Evolutionary conservation across 345 rosid species (phyloP).

Genomic region (Salix arbutifolia): DNA sequence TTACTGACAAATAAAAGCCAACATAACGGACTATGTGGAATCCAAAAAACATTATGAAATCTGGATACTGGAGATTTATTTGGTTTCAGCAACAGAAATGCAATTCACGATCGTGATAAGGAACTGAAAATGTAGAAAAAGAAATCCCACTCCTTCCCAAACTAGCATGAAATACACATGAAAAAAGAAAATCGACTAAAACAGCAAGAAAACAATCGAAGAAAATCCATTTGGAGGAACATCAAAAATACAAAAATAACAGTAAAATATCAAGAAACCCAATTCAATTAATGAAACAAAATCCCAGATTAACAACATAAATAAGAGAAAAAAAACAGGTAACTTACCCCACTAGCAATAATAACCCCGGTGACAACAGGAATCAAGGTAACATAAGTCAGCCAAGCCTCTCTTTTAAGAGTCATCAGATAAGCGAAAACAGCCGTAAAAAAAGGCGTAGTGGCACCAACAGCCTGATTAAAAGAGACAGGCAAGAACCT

Average conservation of each 20-base stretch:
- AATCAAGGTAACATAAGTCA: constrained; percentile 76
- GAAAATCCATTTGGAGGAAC: neutral
- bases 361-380: constrained; percentile 96
- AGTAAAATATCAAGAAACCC: neutral
- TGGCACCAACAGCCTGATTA: constrained; percentile 94
- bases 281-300: neutral
- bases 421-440: constrained; percentile 93
- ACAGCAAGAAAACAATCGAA: neutral
- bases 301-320: neutral
- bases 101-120: neutral
- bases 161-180: neutral
- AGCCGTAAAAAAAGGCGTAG: constrained; percentile 97
- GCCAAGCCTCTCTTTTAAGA: constrained; percentile 87
- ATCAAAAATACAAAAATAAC: neutral
- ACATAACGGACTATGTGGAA: neutral
- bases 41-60: neutral
- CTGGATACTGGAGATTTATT: neutral
- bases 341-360: constrained; percentile 93
- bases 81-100: neutral
- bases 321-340: neutral
- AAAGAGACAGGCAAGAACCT: constrained; percentile 85
- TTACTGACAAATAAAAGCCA: neutral
- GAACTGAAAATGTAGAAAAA: neutral
- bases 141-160: neutral
- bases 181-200: neutral